A percentile compares a stretch with the other conserved stretches of the same genome.
phyloP scores from a whole-genome alignment of 2,329 filamentous ascomycete genomes.

The Calonectria leucothoes region DNA sequence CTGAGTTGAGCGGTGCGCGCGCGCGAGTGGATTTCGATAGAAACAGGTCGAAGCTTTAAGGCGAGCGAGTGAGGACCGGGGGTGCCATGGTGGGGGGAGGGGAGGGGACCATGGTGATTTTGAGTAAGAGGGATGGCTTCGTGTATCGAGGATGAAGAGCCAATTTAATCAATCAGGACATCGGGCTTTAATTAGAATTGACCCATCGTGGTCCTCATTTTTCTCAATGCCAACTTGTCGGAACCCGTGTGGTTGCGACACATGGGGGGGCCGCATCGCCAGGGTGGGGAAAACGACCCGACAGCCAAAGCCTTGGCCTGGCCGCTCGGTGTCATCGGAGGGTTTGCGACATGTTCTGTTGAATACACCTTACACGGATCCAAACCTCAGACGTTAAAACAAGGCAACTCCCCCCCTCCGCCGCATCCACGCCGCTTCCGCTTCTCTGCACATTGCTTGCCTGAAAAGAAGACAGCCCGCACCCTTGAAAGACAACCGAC shows the following conservation, averaged over 20 bases:
- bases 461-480: background rate
- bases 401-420: background rate
- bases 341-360: background rate
- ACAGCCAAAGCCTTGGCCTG: background rate
- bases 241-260: background rate
- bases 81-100: background rate
- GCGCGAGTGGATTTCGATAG: background rate
- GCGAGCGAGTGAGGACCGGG: background rate
- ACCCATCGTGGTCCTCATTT: background rate
- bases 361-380: background rate
- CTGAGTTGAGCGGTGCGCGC: background rate
- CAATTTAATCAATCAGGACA: background rate
- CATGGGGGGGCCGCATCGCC: background rate
- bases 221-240: background rate
- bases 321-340: slow-evolving; percentile 16
- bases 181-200: background rate
- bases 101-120: background rate
- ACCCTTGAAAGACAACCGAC: background rate
- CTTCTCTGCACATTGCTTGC: background rate
- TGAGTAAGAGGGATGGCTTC: background rate
- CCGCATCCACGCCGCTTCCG: background rate
- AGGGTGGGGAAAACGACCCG: background rate
- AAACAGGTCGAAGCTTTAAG: background rate
- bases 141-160: background rate
- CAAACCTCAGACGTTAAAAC: background rate